Evolutionary conservation across 352 stramenopile genomes (phyloP).

Genomic region (Peronospora belbahrii): DNA sequence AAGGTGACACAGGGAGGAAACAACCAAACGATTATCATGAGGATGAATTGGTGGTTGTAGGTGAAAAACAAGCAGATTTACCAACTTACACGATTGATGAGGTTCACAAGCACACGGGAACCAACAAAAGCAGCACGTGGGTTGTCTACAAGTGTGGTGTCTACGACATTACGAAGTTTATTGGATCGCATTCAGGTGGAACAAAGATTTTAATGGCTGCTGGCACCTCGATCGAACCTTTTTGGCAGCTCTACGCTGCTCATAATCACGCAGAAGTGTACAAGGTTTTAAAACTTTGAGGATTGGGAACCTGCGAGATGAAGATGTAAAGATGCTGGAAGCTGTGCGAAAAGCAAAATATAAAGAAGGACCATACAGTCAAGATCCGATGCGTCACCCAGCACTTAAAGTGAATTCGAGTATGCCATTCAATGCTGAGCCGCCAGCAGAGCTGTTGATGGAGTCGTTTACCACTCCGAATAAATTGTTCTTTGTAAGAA

Average conservation of each 20-base stretch:
- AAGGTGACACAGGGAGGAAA: too few relatives aligned
- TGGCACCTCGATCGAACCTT: conserved; percentile 84
- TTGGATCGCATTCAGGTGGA: conserved; percentile 89
- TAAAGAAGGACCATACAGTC: conserved; percentile 88
- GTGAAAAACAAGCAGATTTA: conserved; percentile 31
- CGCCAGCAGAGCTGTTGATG: conserved; percentile 87
- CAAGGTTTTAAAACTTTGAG: conserved; percentile 87
- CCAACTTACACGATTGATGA: conserved; percentile 64
- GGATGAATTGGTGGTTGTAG: conserved; percentile 14
- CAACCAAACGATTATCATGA: too few relatives aligned
- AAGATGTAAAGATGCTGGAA: conserved; percentile 85
- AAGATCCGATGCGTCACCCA: conserved; percentile 85
- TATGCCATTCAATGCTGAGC: conserved; percentile 94
- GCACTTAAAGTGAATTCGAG: conserved; percentile 90
- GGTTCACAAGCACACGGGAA: conserved; percentile 64
- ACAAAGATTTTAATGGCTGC: conserved; percentile 87
- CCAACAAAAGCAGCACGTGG: conserved; percentile 80
- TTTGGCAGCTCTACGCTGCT: conserved; percentile 95
- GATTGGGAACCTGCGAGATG: conserved; percentile 84
- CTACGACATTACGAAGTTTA: conserved; percentile 97
- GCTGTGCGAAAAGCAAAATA: conserved; percentile 74
- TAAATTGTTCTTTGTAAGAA: conserved; percentile 95
- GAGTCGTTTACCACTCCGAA: conserved; percentile 93
- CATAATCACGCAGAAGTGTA: conserved; percentile 92
- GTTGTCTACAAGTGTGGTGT: conserved; percentile 91